These are phyloP conservation scores for Heritiera littoralis DNA, from an alignment of 345 rosid species.

Conservation along the genomic window DNA sequence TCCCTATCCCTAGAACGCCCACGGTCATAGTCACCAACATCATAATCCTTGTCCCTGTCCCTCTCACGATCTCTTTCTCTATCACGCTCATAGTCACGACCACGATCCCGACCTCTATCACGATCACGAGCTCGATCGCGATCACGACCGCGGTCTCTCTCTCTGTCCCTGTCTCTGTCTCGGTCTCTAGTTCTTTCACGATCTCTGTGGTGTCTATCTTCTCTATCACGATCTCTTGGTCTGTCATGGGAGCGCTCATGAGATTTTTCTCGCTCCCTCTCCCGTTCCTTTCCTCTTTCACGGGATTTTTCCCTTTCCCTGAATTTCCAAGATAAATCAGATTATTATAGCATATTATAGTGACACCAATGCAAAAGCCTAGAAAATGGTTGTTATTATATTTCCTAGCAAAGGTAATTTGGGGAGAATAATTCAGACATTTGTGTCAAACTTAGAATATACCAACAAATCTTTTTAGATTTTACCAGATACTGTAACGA, in stretches of 20 bases:
- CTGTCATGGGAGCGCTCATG: slow-evolving; percentile 72
- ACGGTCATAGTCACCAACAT: slow-evolving; percentile 46
- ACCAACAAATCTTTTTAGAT: background rate
- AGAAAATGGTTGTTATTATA: background rate
- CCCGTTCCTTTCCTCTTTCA: slow-evolving; percentile 78
- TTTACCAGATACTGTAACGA: background rate
- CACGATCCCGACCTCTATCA: slow-evolving; percentile 42
- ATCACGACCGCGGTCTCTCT: slow-evolving; percentile 41
- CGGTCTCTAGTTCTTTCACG: slow-evolving; percentile 69
- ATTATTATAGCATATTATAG: background rate
- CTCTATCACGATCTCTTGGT: slow-evolving; percentile 85
- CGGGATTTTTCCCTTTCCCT: slow-evolving; percentile 68
- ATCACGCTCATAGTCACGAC: slow-evolving; percentile 9
- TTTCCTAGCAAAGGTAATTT: background rate
- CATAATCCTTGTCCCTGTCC: slow-evolving; percentile 34
- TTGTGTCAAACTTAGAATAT: background rate
- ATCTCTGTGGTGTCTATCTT: slow-evolving; percentile 81
- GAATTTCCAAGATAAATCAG: slow-evolving; percentile 22
- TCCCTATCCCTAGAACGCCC: slow-evolving; percentile 69
- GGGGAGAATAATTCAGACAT: background rate
- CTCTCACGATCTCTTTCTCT: slow-evolving; percentile 51
- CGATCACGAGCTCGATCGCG: slow-evolving; percentile 45
- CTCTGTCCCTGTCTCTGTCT: slow-evolving; percentile 25
- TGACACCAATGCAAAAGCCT: background rate
- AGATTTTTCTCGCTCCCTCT: slow-evolving; percentile 73